Base-by-base conservation (phyloP, 495 filamentous ascomycete species). In the Neurospora sp. region DNA sequence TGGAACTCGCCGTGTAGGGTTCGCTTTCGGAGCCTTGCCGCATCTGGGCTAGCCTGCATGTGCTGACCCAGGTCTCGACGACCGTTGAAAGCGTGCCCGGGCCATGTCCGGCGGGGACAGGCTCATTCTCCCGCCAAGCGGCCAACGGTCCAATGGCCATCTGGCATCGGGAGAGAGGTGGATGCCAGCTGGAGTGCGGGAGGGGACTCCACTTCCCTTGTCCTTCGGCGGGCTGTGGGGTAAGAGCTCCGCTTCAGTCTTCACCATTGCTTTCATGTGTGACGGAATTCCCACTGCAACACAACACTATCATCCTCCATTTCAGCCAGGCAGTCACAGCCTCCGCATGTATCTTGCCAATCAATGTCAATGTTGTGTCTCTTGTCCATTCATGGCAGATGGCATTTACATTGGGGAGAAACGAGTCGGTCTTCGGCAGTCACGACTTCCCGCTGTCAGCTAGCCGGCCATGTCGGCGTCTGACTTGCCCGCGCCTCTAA, bases 371-470 rank as follows among this genome's bases (percentile, higher is more conserved):
- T 48, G 27, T 41, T 23, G 70, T 35, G 46, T 69, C 69, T 70
- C 71, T 35, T 46, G 39, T 39, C 42, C 40, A 46, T 73, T 69
- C 74, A 74, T 71, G 59, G 59, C 73, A 69, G 77, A 75, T 74
- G 75, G 40, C 72, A 75, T 70, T 77, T 70, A 74, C 78, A 75
- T 75, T 81, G 75, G 77, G 73, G 77, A 79, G 77, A 77, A 75
- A 71, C 70, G 39, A 69, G 76, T 73, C 70, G 71, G 70, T 77
- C 77, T 77, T 71, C 71, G 69, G 71, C 72, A 39, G 39, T 38
- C 69, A 62, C 12, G 39, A 48, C 69, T 35, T 72, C 44, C 77
- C 76, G 73, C 23, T 62, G 23, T 31, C 54, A 62, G 54, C 54
- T 35, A 35, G 23, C 54, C 54, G 54, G 54, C 23, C 54, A 62